A percentile compares a stretch with the other conserved stretches of the same genome.
phyloP scores from a whole-genome alignment of 495 filamentous ascomycete genomes.

The Cetradonia linearis region DNA sequence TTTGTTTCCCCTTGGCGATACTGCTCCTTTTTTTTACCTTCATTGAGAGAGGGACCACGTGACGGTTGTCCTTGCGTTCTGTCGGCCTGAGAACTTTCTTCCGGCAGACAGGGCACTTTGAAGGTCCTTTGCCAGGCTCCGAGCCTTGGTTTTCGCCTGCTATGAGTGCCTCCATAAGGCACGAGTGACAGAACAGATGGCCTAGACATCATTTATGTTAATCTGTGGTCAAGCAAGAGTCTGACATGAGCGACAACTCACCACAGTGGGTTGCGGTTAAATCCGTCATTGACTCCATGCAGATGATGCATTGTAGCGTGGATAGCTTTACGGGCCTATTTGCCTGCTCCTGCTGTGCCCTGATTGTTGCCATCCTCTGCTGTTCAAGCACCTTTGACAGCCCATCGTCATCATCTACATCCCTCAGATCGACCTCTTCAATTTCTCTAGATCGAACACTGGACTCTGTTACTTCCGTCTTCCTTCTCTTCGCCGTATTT shows the following conservation, averaged over 20 bases:
- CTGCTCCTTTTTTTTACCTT: slow-evolving; percentile 44
- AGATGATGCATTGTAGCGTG: slow-evolving; percentile 66
- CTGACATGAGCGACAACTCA: slow-evolving; percentile 37
- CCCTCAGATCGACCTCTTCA: slow-evolving; percentile 53
- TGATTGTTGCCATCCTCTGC: slow-evolving; percentile 40
- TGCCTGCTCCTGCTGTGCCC: slow-evolving; percentile 41
- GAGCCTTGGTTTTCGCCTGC: slow-evolving; percentile 42
- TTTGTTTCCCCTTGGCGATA: slow-evolving; percentile 22
- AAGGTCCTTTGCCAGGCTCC: slow-evolving; percentile 25
- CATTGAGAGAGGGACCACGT: slow-evolving; percentile 48
- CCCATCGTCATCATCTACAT: slow-evolving; percentile 40
- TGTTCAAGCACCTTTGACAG: slow-evolving; percentile 40
- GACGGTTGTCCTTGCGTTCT: slow-evolving; percentile 33
- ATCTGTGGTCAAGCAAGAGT: not conserved
- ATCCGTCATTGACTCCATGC: slow-evolving; percentile 66
- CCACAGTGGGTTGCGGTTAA: slow-evolving; percentile 75
- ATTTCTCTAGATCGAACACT: slow-evolving; percentile 20
- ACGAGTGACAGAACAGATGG: slow-evolving; percentile 77
- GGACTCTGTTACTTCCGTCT: slow-evolving; percentile 23
- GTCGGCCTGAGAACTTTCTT: slow-evolving; percentile 30
- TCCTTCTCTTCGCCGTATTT: slow-evolving; percentile 30
- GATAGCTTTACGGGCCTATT: slow-evolving; percentile 46
- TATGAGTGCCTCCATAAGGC: slow-evolving; percentile 63
- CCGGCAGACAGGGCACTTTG: slow-evolving; percentile 40
- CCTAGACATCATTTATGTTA: slow-evolving; percentile 37